These are phyloP conservation scores for Trichoderma pleuroti DNA, from an alignment of 2,329 filamentous ascomycete genomes.

Conservation along the genomic window DNA sequence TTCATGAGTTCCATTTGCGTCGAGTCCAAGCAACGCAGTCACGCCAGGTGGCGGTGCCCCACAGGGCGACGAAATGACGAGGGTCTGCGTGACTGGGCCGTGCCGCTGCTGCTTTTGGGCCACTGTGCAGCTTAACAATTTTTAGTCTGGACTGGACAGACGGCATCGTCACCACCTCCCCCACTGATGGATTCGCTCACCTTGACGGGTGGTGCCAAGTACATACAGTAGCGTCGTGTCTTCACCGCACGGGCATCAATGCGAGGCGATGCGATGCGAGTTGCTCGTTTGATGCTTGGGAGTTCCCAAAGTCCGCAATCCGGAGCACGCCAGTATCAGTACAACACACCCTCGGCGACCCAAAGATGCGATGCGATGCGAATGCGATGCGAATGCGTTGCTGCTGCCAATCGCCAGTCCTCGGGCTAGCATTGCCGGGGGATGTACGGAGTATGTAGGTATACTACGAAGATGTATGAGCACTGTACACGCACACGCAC, in stretches of 20 bases:
- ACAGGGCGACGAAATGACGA: constrained; percentile 24
- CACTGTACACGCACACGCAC: too few relatives aligned
- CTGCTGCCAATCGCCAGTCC: not conserved
- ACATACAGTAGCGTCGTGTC: not conserved
- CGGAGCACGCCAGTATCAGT: too few relatives aligned
- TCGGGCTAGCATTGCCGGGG: too few relatives aligned
- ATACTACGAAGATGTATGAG: too few relatives aligned
- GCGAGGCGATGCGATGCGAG: not conserved
- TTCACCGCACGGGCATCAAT: not conserved
- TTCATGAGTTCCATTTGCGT: not conserved
- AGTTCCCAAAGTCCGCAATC: not conserved
- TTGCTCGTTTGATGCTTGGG: not conserved
- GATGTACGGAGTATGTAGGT: too few relatives aligned
- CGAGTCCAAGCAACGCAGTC: constrained; percentile 5
- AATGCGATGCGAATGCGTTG: too few relatives aligned
- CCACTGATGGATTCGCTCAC: not conserved
- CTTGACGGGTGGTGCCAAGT: not conserved
- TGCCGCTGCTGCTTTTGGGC: not conserved
- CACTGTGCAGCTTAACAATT: constrained; percentile 1
- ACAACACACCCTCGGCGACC: not conserved
- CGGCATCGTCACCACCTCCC: not conserved
- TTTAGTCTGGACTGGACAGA: not conserved
- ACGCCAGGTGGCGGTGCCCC: constrained; percentile 23
- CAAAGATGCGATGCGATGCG: not conserved
- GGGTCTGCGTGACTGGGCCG: constrained; percentile 22